These are phyloP conservation scores for Pyrus bretschneideri DNA, from an alignment of 306 rosid genomes.

Conservation along the genomic window DNA sequence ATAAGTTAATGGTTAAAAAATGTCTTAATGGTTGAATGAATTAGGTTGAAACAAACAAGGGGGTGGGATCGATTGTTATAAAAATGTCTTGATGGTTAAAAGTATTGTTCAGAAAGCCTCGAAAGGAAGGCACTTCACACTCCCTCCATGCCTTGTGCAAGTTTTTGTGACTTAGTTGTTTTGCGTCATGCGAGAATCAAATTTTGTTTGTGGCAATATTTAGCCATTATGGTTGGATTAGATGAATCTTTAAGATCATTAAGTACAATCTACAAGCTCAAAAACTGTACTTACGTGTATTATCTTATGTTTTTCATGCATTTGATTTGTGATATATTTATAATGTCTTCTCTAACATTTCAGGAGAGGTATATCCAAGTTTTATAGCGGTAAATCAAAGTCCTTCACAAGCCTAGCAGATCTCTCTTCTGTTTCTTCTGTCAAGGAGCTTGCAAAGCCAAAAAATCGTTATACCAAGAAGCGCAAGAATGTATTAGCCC, in stretches of 20 bases:
- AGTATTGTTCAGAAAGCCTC: not conserved
- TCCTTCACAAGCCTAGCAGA: constrained; percentile 81
- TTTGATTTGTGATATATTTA: not conserved
- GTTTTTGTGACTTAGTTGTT: not conserved
- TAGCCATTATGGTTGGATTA: not conserved
- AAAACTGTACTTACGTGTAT: not conserved
- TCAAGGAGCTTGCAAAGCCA: constrained; percentile 66
- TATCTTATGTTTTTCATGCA: not conserved
- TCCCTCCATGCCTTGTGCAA: not conserved
- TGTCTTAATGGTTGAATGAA: not conserved
- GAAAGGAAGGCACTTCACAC: not conserved
- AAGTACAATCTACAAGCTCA: not conserved
- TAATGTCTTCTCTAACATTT: constrained; percentile 6
- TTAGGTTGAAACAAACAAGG: not conserved
- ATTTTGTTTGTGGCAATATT: not conserved
- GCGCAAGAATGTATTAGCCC: constrained; percentile 60
- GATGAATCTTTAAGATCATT: not conserved
- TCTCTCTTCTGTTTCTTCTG: constrained; percentile 32
- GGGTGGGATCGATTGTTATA: not conserved
- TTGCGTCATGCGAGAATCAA: not conserved
- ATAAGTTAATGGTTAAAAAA: not conserved
- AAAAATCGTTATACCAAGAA: constrained; percentile 70
- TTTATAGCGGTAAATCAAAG: constrained; percentile 84
- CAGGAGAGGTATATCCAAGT: constrained; percentile 90
- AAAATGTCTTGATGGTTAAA: not conserved